phyloP scores from a whole-genome alignment of 768 basidiomycete species.

The Polyporus arcularius region DNA sequence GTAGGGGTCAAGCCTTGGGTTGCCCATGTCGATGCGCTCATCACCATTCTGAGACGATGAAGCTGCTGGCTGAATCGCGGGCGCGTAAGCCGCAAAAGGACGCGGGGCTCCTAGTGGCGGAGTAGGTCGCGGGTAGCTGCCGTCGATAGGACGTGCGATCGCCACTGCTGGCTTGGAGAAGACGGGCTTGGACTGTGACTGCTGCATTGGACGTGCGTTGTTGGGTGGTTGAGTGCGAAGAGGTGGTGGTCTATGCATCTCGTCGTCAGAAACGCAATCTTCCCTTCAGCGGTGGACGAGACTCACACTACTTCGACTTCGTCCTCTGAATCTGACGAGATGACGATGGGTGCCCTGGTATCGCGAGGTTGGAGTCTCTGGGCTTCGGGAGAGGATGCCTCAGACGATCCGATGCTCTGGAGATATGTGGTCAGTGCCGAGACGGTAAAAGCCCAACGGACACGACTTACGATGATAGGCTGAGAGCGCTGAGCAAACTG shows the following conservation, averaged over 20 bases:
- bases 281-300: not conserved
- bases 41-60: not conserved
- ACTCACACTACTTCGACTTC: slow-evolving; percentile 14
- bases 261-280: too few relatives aligned
- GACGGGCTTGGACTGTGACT: not conserved
- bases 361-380: not conserved
- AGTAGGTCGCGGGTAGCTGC: slow-evolving; percentile 17
- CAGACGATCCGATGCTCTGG: slow-evolving; percentile 11
- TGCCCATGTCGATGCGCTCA: not conserved
- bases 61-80: slow-evolving; percentile 3
- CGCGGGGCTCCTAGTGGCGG: slow-evolving; percentile 13
- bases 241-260: not conserved
- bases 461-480: slow-evolving; percentile 12
- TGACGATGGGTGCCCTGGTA: slow-evolving; percentile 9
- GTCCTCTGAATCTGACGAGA: slow-evolving; percentile 29
- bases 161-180: slow-evolving; percentile 25
- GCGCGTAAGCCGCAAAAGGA: not conserved
- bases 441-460: not conserved
- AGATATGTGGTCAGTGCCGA: not conserved
- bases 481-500: slow-evolving; percentile 4
- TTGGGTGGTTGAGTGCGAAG: slow-evolving; percentile 19
- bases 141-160: slow-evolving; percentile 40
- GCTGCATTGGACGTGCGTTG: slow-evolving; percentile 1
- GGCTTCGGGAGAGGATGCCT: not conserved
- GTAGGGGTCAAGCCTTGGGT: slow-evolving; percentile 12